These are phyloP conservation scores for Penicillium occitanis DNA, from an alignment of 2,329 filamentous ascomycete genomes.

Conservation along the genomic window DNA sequence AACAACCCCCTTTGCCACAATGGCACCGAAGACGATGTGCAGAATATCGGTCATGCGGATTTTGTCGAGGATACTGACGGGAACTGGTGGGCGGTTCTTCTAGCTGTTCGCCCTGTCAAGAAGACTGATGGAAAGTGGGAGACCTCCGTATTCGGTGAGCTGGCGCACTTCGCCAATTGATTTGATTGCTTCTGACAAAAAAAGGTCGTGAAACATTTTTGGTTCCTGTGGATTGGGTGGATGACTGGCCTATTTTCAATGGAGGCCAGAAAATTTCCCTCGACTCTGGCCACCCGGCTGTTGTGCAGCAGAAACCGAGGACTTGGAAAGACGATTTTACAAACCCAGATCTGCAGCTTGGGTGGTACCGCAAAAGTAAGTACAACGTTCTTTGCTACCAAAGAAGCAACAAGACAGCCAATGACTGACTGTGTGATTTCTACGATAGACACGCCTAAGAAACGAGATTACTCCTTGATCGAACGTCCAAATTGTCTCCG, in stretches of 20 bases:
- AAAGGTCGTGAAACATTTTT: conserved; percentile 53
- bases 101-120: conserved; percentile 44
- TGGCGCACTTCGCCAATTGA: neutral
- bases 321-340: conserved; percentile 35
- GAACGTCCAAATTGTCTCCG: neutral
- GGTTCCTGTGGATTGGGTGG: conserved; percentile 50
- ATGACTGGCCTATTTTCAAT: conserved; percentile 41
- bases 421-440: neutral
- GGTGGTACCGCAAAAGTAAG: conserved; percentile 45
- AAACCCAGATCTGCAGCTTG: conserved; percentile 27
- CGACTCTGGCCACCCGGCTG: conserved; percentile 30
- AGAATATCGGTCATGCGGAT: conserved; percentile 54
- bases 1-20: neutral
- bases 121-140: conserved; percentile 26
- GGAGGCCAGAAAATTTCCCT: conserved; percentile 48
- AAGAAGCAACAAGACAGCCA: neutral
- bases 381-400: conserved; percentile 19
- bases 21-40: conserved; percentile 46
- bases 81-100: conserved; percentile 51
- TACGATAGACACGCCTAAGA: conserved; percentile 49
- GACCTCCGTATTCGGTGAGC: conserved; percentile 46
- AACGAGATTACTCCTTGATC: conserved; percentile 49
- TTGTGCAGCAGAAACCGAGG: neutral
- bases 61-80: conserved; percentile 49
- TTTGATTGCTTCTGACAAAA: neutral